phyloP scores from a whole-genome alignment of 2,329 filamentous ascomycete genomes.

The Sporothrix protearum region DNA sequence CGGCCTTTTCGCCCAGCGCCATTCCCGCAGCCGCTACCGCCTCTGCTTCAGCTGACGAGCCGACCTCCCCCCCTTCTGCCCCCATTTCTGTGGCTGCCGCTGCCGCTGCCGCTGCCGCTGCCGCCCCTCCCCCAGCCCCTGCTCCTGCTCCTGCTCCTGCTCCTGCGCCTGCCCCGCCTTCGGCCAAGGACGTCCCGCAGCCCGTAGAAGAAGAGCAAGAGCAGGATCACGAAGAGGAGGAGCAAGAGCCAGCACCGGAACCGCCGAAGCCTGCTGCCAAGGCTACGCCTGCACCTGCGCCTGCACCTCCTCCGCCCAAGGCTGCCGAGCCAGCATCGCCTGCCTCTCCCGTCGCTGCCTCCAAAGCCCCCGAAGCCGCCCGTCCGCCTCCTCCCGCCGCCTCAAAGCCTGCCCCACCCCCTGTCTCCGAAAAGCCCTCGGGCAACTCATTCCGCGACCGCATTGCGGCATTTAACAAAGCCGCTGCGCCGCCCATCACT shows the following conservation, averaged over 20 bases:
- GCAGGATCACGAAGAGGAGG: slow-evolving; percentile 32
- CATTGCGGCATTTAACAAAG: slow-evolving; percentile 95
- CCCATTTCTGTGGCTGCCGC: slow-evolving; percentile 7
- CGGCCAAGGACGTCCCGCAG: slow-evolving; percentile 29
- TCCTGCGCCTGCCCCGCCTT: not conserved
- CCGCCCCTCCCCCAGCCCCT: not conserved
- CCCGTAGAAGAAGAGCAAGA: slow-evolving; percentile 11
- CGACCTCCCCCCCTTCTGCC: slow-evolving; percentile 24
- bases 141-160: not conserved
- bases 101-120: not conserved
- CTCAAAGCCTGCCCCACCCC: slow-evolving; percentile 52
- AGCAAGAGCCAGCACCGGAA: slow-evolving; percentile 34
- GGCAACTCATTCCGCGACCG: slow-evolving; percentile 85
- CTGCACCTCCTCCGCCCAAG: slow-evolving; percentile 28
- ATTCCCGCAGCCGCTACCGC: slow-evolving; percentile 31
- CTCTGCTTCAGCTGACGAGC: slow-evolving; percentile 27
- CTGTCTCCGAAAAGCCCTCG: slow-evolving; percentile 68
- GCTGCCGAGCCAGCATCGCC: slow-evolving; percentile 33
- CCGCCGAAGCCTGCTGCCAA: slow-evolving; percentile 28
- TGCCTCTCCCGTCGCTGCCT: slow-evolving; percentile 31
- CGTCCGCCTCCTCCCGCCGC: slow-evolving; percentile 38
- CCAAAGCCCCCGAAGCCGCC: slow-evolving; percentile 40
- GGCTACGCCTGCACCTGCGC: slow-evolving; percentile 30
- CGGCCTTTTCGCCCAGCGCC: slow-evolving; percentile 28
- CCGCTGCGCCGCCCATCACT: slow-evolving; percentile 77